phyloP scores from a whole-genome alignment of 2,329 filamentous ascomycete species.

The Paecilomyces variotii region DNA sequence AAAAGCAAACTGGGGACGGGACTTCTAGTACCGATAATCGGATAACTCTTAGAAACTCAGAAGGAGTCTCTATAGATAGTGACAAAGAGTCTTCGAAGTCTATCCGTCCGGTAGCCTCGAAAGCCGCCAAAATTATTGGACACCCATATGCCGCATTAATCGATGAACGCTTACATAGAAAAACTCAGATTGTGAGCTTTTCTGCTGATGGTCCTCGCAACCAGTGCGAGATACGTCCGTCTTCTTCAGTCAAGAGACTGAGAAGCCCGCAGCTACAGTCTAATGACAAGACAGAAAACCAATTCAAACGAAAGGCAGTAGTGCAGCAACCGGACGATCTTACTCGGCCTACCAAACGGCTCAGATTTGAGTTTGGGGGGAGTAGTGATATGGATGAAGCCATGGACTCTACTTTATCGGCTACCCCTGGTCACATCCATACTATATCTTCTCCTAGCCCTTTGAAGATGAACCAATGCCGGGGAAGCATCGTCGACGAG shows the following conservation, averaged over 20 bases:
- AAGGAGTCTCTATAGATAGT: background rate
- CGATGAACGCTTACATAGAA: slow-evolving; percentile 1
- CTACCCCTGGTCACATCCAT: background rate
- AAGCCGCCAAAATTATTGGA: background rate
- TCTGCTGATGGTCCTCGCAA: slow-evolving; percentile 1
- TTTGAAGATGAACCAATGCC: slow-evolving; percentile 3
- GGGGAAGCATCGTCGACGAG: slow-evolving; percentile 22
- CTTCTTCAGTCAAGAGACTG: background rate
- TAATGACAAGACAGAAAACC: background rate
- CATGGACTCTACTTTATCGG: background rate
- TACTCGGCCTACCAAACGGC: background rate
- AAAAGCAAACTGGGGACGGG: background rate
- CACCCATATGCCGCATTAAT: background rate
- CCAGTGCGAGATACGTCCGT: background rate
- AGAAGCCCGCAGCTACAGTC: background rate
- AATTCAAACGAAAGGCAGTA: background rate
- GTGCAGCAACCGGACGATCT: background rate
- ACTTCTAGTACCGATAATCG: background rate
- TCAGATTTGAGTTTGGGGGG: background rate
- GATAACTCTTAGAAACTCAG: background rate
- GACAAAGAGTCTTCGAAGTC: background rate
- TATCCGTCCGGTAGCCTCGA: background rate
- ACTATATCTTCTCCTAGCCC: background rate
- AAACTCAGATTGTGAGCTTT: slow-evolving; percentile 3
- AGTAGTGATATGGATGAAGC: background rate